A percentile compares a stretch with the other conserved stretches of the same genome.
Conservation (phyloP, 805 yeast species). For the Zygoascus ofunaensis region DNA sequence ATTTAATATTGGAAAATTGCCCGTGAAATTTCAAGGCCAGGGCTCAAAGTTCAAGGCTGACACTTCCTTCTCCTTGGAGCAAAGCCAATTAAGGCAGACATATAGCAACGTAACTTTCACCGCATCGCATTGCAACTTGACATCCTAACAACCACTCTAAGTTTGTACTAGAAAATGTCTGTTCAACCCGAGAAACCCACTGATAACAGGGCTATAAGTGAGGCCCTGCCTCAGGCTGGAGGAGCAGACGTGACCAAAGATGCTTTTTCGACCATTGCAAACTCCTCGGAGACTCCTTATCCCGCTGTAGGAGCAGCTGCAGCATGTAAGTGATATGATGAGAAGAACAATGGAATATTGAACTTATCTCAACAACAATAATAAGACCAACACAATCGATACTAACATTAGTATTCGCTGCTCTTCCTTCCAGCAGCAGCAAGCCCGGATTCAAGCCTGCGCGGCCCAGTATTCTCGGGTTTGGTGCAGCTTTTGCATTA, state of each 20-base stretch:
- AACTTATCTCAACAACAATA: too few species aligned
- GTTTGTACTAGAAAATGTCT: too few species aligned
- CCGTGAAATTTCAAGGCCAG: too few species aligned
- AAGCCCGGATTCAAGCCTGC: constrained; percentile 13
- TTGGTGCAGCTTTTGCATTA: constrained; percentile 21
- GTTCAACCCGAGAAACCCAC: background rate
- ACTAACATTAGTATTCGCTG: background rate
- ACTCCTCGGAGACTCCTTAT: constrained; percentile 17
- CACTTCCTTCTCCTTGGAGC: too few species aligned
- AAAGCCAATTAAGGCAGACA: too few species aligned
- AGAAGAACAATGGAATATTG: too few species aligned
- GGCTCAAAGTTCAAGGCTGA: too few species aligned
- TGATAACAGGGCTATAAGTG: background rate
- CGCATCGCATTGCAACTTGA: too few species aligned
- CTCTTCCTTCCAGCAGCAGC: constrained; percentile 10
- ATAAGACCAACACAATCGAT: background rate
- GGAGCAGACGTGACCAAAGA: background rate
- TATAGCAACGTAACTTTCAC: too few species aligned
- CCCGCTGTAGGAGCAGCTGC: constrained; percentile 19
- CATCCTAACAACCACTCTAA: too few species aligned
- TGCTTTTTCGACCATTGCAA: background rate
- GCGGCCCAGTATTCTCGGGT: constrained; percentile 16
- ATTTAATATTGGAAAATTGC: too few species aligned
- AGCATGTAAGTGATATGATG: constrained; percentile 14
- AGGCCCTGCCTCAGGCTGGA: background rate